phyloP scores from a whole-genome alignment of 208 protist species.

The Wallacemonas sp. region DNA sequence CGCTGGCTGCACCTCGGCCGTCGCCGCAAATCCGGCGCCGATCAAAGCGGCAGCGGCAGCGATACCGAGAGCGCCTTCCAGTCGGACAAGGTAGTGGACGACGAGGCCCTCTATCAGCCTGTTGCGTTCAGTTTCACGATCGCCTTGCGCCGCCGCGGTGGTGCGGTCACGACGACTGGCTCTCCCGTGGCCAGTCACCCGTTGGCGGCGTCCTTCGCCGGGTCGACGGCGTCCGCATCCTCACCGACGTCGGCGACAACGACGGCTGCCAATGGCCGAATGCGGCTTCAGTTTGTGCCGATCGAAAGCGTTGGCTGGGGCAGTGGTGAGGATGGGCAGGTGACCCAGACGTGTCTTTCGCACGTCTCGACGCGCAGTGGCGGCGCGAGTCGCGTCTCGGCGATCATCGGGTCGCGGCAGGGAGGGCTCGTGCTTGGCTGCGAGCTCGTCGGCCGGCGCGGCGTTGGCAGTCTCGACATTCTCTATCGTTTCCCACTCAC shows the following conservation, averaged over 20 bases:
- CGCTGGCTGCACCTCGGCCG: constrained; percentile 12
- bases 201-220: no score
- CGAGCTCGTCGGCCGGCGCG: constrained; percentile 22
- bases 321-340: constrained; percentile 8
- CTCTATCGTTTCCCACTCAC: constrained; percentile 33
- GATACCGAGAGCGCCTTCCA: not conserved
- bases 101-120: constrained; percentile 15
- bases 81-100: not conserved
- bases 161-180: not conserved
- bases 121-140: constrained; percentile 28
- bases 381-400: not conserved
- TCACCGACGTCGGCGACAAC: not conserved
- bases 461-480: constrained; percentile 23
- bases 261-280: not conserved
- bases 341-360: not conserved
- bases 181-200: no score
- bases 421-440: constrained; percentile 43
- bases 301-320: constrained; percentile 38
- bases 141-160: not conserved
- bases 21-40: not conserved
- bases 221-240: no score
- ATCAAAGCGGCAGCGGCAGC: not conserved
- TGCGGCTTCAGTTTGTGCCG: constrained; percentile 9
- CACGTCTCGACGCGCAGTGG: not conserved
- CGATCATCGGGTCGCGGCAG: constrained; percentile 28